Conservation (phyloP, 257 asterid species). For the Voacanga thouarsii region DNA sequence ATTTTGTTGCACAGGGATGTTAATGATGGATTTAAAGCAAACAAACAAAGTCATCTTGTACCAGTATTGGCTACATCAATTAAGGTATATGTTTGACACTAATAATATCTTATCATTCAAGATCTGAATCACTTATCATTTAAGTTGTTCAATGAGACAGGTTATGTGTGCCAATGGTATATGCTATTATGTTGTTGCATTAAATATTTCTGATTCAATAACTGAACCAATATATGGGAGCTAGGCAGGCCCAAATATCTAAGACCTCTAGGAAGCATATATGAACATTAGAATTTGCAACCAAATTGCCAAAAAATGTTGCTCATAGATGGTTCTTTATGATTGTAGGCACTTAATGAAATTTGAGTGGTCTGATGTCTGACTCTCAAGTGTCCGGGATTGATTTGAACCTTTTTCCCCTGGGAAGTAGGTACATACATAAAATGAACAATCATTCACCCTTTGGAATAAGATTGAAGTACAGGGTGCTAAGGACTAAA, state of each 20-base stretch:
- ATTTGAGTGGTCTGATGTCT: background rate
- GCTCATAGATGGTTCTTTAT: background rate
- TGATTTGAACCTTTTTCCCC: background rate
- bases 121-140: background rate
- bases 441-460: background rate
- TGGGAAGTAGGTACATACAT: background rate
- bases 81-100: constrained; percentile 48
- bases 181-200: background rate
- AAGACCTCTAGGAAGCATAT: background rate
- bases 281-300: background rate
- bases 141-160: background rate
- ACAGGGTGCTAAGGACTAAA: background rate
- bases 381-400: background rate
- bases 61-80: constrained; percentile 91
- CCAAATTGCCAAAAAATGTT: background rate
- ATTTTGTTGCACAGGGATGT: constrained; percentile 55
- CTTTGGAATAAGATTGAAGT: background rate
- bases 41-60: constrained; percentile 76
- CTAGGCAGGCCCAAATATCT: background rate
- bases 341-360: background rate
- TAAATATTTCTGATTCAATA: background rate
- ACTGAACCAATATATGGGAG: background rate
- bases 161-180: background rate
- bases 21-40: constrained; percentile 86
- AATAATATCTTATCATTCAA: background rate